phyloP scores from a whole-genome alignment of 2,329 filamentous ascomycete species.

The Pseudogymnoascus sp. region DNA sequence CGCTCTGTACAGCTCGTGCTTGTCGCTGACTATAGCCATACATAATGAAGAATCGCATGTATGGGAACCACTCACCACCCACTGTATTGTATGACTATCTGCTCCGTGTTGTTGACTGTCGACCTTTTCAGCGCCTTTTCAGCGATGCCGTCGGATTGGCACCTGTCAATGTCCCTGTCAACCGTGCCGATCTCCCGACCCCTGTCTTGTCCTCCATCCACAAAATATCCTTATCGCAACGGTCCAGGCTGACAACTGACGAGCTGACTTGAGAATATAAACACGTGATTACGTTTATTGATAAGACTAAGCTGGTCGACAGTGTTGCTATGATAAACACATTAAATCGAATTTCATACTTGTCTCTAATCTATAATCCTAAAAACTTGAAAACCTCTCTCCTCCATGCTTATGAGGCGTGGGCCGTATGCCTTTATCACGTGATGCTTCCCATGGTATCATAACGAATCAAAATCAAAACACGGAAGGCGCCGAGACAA shows the following conservation, averaged over 20 bases:
- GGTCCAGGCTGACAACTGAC: too few species aligned
- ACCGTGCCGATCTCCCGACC: conserved; percentile 3
- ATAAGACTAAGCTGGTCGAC: background rate
- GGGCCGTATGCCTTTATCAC: background rate
- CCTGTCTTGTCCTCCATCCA: background rate
- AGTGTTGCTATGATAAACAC: background rate
- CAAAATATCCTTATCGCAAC: background rate
- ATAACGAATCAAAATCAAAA: background rate
- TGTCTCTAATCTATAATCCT: background rate
- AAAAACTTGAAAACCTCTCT: background rate
- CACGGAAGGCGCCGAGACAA: background rate
- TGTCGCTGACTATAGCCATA: background rate
- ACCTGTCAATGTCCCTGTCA: conserved; percentile 3
- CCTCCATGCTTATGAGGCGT: background rate
- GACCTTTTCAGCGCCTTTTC: background rate
- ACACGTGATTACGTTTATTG: background rate
- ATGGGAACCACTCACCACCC: background rate
- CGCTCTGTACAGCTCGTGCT: background rate
- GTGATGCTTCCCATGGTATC: background rate
- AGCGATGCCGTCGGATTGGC: background rate
- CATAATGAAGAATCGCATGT: too few species aligned
- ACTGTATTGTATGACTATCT: background rate
- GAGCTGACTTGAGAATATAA: background rate
- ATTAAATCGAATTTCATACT: background rate
- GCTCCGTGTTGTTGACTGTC: background rate